A percentile compares a stretch with the other conserved stretches of the same genome.
Conservation (phyloP, 2,329 filamentous ascomycete genomes). For the Gremmenia infestans region DNA sequence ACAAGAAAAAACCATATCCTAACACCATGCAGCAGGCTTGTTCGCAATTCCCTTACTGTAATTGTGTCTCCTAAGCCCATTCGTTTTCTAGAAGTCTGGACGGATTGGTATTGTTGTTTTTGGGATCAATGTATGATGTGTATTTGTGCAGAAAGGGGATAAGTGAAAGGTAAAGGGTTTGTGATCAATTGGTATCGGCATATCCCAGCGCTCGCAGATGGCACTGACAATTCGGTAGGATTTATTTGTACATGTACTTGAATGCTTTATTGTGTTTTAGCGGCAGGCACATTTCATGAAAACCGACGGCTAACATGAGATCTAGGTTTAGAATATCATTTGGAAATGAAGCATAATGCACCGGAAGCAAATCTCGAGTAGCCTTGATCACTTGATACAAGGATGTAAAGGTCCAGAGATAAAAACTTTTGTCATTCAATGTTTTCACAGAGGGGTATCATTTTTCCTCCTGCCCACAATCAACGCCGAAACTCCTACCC, state of each 20-base stretch:
- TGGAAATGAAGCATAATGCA: not conserved
- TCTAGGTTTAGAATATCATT: not conserved
- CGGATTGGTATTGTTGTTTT: conserved; percentile 9
- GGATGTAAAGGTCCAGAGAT: not conserved
- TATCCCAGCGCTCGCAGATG: no score
- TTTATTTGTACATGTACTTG: no score
- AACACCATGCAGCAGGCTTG: conserved; percentile 1
- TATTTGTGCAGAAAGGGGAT: no score
- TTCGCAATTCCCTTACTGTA: conserved; percentile 18
- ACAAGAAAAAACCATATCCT: conserved; percentile 14
- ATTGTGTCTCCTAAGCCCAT: no score
- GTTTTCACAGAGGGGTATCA: conserved; percentile 1
- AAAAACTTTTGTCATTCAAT: not conserved
- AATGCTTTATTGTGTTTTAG: no score
- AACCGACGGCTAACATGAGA: not conserved
- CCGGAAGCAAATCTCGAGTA: not conserved
- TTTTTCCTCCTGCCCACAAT: not conserved
- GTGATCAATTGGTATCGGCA: no score
- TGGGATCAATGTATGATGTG: not conserved
- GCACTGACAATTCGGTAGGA: no score
- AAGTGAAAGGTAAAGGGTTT: no score
- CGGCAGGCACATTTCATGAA: no score
- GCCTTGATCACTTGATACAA: not conserved
- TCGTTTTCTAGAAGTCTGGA: no score
- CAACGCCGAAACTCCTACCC: not conserved